Percentiles rank a stretch among this genome's conserved stretches.
These are phyloP conservation scores for Naganishia randhawae DNA, from an alignment of 768 basidiomycete genomes.

Conservation along the genomic window DNA sequence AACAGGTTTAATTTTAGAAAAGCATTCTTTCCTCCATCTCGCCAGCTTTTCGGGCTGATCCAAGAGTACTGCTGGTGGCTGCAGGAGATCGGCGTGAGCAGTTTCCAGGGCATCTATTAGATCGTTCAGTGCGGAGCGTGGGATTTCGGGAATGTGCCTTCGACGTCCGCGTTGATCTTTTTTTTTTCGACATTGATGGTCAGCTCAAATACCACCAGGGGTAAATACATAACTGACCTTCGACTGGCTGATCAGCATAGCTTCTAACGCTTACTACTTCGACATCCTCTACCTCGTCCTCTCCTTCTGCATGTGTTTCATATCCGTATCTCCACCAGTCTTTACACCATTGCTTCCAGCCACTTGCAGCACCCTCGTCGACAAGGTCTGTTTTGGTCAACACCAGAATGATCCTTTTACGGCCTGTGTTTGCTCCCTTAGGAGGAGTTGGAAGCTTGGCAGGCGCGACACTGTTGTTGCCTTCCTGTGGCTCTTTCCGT, in stretches of 20 bases:
- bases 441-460: conserved; percentile 55
- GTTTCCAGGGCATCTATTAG: conserved; percentile 65
- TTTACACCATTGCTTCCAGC: conserved; percentile 46
- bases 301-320: conserved; percentile 42
- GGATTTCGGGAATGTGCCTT: conserved; percentile 62
- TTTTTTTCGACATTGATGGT: neutral
- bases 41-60: conserved; percentile 56
- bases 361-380: conserved; percentile 54
- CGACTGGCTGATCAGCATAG: conserved; percentile 53
- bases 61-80: conserved; percentile 63
- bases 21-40: conserved; percentile 56
- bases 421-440: conserved; percentile 72
- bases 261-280: conserved; percentile 71
- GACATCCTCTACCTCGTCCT: conserved; percentile 55
- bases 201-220: neutral
- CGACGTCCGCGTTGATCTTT: conserved; percentile 21
- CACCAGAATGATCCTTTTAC: conserved; percentile 89
- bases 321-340: conserved; percentile 39
- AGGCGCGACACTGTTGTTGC: conserved; percentile 52
- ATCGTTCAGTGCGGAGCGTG: conserved; percentile 61
- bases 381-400: conserved; percentile 80
- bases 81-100: conserved; percentile 64
- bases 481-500: conserved; percentile 64
- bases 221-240: conserved; percentile 1
- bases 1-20: conserved; percentile 59